Conservation (phyloP, 2,329 filamentous ascomycete species). For the Arthrobotrys megalospora region DNA sequence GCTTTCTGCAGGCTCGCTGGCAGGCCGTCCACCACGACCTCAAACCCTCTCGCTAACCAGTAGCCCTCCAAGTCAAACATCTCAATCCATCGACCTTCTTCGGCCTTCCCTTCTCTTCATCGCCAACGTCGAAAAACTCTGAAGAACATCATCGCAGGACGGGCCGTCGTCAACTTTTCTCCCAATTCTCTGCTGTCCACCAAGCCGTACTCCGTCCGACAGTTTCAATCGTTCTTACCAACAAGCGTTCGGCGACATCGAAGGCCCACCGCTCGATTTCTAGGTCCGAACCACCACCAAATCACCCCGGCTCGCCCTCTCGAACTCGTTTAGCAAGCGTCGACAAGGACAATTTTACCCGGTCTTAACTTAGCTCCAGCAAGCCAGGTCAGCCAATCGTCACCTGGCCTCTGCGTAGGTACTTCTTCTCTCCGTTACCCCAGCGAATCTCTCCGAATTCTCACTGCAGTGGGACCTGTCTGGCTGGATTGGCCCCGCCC, state of each 20-base stretch:
- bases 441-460: conserved; percentile 53
- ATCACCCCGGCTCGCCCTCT: conserved; percentile 16
- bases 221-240: conserved; percentile 21
- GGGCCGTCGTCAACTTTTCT: not conserved
- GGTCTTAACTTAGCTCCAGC: conserved; percentile 50
- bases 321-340: conserved; percentile 42
- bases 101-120: conserved; percentile 10
- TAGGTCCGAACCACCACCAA: conserved; percentile 27
- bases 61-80: not conserved
- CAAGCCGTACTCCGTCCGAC: not conserved
- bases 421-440: conserved; percentile 21
- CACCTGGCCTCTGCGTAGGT: conserved; percentile 48
- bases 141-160: not conserved
- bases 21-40: conserved; percentile 1
- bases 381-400: conserved; percentile 58
- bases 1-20: not conserved
- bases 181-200: not conserved
- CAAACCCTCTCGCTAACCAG: conserved; percentile 42
- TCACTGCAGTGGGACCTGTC: conserved; percentile 20
- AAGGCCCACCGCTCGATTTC: conserved; percentile 25
- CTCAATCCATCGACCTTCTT: conserved; percentile 19
- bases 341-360: conserved; percentile 51
- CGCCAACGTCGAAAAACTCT: conserved; percentile 9
- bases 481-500: conserved; percentile 21
- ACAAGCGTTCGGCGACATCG: conserved; percentile 19